phyloP scores from a whole-genome alignment of 441 rosid species.

The Manihot esculenta region DNA sequence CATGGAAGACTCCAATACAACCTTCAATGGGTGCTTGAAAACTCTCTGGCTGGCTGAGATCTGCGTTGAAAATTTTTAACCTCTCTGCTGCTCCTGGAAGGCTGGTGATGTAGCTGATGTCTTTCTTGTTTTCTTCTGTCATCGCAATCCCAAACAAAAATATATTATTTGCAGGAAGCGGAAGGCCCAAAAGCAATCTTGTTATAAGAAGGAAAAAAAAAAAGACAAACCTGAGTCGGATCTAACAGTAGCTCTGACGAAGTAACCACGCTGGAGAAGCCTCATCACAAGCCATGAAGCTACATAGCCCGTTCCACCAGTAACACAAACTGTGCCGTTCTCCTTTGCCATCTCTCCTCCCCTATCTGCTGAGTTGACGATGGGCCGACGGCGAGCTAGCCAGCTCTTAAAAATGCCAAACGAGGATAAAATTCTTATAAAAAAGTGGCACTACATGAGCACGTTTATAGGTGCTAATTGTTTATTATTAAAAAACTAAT shows the following conservation, averaged over 20 bases:
- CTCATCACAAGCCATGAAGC: slow-evolving; percentile 78
- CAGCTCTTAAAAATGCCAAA: neutral
- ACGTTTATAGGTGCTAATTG: too few species aligned
- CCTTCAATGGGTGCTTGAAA: slow-evolving; percentile 47
- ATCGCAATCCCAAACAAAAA: slow-evolving; percentile 23
- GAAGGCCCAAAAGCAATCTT: too few species aligned
- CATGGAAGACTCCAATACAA: slow-evolving; percentile 40
- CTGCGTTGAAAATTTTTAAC: slow-evolving; percentile 43
- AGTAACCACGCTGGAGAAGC: slow-evolving; percentile 61
- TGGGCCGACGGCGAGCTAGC: neutral
- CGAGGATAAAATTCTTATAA: neutral
- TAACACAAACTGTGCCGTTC: slow-evolving; percentile 55
- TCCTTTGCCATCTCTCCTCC: slow-evolving; percentile 25
- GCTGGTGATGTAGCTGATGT: slow-evolving; percentile 38
- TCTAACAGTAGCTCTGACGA: slow-evolving; percentile 73
- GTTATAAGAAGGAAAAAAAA: neutral
- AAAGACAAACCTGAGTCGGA: slow-evolving; percentile 47
- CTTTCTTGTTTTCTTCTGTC: slow-evolving; percentile 44
- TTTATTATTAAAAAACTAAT: too few species aligned
- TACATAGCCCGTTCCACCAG: slow-evolving; percentile 70
- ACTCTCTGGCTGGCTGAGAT: slow-evolving; percentile 44
- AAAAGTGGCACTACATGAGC: neutral
- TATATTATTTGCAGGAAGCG: too few species aligned
- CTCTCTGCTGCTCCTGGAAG: slow-evolving; percentile 43
- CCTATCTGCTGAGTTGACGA: neutral